phyloP scores from a whole-genome alignment of 192 early-diverging fungal species.

The Dimargaris cristalligena region DNA sequence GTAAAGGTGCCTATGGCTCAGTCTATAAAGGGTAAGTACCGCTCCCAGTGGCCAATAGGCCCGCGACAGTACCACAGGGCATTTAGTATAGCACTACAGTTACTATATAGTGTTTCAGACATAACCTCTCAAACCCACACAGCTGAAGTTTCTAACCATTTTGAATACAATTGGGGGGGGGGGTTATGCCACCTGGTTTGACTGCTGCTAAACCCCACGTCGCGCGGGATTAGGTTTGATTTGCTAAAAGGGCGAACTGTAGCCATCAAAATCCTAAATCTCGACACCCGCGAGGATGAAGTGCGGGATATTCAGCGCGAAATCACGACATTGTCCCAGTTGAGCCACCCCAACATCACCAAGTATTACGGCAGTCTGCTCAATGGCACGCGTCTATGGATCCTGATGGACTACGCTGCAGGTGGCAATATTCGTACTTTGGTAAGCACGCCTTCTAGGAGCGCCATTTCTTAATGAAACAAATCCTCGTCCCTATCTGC shows the following conservation, averaged over 20 bases:
- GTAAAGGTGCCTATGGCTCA: constrained; percentile 51
- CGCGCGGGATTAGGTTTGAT: constrained; percentile 54
- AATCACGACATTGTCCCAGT: constrained; percentile 74
- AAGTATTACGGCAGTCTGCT: constrained; percentile 83
- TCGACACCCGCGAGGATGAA: constrained; percentile 94
- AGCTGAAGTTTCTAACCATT: too few relatives aligned
- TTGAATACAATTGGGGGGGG: too few relatives aligned
- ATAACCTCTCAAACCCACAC: too few relatives aligned
- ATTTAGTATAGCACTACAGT: too few relatives aligned
- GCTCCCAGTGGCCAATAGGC: too few relatives aligned
- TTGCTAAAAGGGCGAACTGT: constrained; percentile 60
- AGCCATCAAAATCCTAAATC: constrained; percentile 93
- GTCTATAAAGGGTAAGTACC: constrained; percentile 55
- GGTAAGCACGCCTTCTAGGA: too few relatives aligned
- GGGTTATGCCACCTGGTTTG: too few relatives aligned
- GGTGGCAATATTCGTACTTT: constrained; percentile 78
- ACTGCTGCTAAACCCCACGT: too few relatives aligned
- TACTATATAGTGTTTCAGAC: too few relatives aligned
- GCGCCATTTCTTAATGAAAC: constrained; percentile 5
- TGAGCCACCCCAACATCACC: constrained; percentile 79
- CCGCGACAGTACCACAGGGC: too few relatives aligned
- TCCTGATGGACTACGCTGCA: constrained; percentile 94
- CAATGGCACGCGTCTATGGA: constrained; percentile 87
- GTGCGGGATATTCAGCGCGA: constrained; percentile 90
- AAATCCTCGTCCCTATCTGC: constrained; percentile 15